These are phyloP conservation scores for Vaccinium macrocarpon DNA, from an alignment of 148 eudicot genomes.

Conservation along the genomic window DNA sequence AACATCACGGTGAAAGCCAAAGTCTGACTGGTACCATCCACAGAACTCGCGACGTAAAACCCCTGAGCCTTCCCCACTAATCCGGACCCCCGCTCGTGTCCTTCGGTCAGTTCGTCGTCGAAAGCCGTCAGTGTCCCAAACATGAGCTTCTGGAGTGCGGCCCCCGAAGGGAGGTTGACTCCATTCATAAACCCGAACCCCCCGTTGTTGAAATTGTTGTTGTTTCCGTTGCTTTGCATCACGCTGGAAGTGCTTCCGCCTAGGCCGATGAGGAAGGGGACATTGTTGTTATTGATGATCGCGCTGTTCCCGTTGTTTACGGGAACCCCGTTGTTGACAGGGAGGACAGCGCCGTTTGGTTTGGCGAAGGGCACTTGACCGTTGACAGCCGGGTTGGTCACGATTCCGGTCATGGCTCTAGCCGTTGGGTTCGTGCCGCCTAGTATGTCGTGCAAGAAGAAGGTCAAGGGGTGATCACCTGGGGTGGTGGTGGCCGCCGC, in stretches of 20 bases:
- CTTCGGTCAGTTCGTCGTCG: conserved; percentile 80
- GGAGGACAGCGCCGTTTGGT: conserved; percentile 75
- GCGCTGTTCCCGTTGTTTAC: conserved; percentile 53
- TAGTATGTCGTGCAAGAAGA: conserved; percentile 93
- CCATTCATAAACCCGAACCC: conserved; percentile 49
- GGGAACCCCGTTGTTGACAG: conserved; percentile 57
- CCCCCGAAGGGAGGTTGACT: conserved; percentile 45
- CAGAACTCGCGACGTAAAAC: conserved; percentile 60
- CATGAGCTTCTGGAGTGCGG: conserved; percentile 59
- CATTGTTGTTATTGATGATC: conserved; percentile 65
- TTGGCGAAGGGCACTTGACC: conserved; percentile 95
- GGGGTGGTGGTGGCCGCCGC: background rate
- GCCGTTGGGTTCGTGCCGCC: conserved; percentile 89
- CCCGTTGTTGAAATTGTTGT: conserved; percentile 40
- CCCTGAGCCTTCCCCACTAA: conserved; percentile 73
- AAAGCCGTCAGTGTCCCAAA: conserved; percentile 73
- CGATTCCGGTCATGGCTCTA: conserved; percentile 83
- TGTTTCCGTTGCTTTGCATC: conserved; percentile 48
- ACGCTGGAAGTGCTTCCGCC: conserved; percentile 62
- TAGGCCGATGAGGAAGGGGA: conserved; percentile 88
- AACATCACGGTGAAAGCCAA: conserved; percentile 73
- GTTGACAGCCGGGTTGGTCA: conserved; percentile 65
- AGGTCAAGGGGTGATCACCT: conserved; percentile 41
- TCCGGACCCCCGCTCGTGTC: conserved; percentile 52
- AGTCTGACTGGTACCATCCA: conserved; percentile 68